Percentiles rank a stretch among this genome's conserved stretches.
These are phyloP conservation scores for Lobosporangium transversale DNA, from an alignment of 192 early-diverging fungal species.

Conservation along the genomic window DNA sequence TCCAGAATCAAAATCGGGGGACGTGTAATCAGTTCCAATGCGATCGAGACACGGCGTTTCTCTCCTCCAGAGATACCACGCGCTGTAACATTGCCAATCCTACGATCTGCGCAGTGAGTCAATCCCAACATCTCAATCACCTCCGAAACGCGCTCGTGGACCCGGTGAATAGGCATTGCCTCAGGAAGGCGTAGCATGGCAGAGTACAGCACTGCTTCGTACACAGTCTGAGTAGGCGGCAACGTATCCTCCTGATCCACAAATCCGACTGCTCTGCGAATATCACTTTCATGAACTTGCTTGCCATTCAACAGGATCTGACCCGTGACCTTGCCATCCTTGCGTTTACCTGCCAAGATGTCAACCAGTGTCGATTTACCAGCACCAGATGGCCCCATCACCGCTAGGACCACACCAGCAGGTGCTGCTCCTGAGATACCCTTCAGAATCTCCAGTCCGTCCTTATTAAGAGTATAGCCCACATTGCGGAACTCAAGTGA, in stretches of 20 bases:
- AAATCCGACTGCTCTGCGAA: slow-evolving; percentile 74
- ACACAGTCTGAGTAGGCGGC: slow-evolving; percentile 70
- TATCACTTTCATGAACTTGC: slow-evolving; percentile 59
- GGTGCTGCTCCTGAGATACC: slow-evolving; percentile 75
- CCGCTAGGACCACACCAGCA: slow-evolving; percentile 80
- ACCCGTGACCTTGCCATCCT: slow-evolving; percentile 64
- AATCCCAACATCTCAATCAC: slow-evolving; percentile 70
- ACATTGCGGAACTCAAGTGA: slow-evolving; percentile 45
- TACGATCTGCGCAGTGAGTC: slow-evolving; percentile 59
- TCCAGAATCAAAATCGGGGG: slow-evolving; percentile 83
- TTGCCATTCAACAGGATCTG: slow-evolving; percentile 62
- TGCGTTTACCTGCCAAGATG: slow-evolving; percentile 75
- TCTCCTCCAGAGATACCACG: slow-evolving; percentile 77
- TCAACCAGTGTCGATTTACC: slow-evolving; percentile 91
- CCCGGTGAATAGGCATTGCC: slow-evolving; percentile 60
- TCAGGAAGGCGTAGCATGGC: slow-evolving; percentile 74
- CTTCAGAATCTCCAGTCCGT: slow-evolving; percentile 69
- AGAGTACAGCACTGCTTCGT: slow-evolving; percentile 82
- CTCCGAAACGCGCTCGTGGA: slow-evolving; percentile 62
- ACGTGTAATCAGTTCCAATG: slow-evolving; percentile 67
- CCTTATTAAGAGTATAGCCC: slow-evolving; percentile 50
- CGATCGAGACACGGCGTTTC: slow-evolving; percentile 71
- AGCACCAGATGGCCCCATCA: slow-evolving; percentile 96
- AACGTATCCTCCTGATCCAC: slow-evolving; percentile 71
- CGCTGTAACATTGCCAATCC: slow-evolving; percentile 67